Evolutionary conservation across 1,284 basidiomycete genomes (phyloP), one percentile per base, ranked within the genome.

Genomic region (Moesziomyces antarcticus): DNA sequence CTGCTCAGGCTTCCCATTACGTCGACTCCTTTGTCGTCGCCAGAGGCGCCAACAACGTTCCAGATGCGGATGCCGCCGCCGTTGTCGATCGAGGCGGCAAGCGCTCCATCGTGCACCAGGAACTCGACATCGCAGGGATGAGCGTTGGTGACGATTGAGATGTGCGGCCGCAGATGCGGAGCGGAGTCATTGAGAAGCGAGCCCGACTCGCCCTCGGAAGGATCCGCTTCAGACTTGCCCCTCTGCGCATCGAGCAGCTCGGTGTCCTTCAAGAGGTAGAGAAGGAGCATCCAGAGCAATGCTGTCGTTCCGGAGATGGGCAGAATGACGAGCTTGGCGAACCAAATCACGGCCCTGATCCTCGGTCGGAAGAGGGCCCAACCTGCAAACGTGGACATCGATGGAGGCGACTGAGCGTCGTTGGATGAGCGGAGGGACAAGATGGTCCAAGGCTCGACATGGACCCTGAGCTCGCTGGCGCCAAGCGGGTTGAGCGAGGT

Each of bases 191-290:
- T 76, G 60, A 85, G 82, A 46, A 86, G 77, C 6, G 57, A 81
- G 1, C 82, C 75, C 37, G 45, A 53, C n/a, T 47, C 46, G n/a
- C 21, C 37, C 20, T 64, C 71, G 27, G 62, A 59, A 21, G 62
- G 58, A 37, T 75, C 68, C 2, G 64, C 55, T 20, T 63, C 57
- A 42, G 52, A 88, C 88, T 14, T 86, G 85, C 49, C 88, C 86
- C 82, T 88, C 45, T 94, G 93, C 5, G 91, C 91, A 78, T 95
- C 94, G 16, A 97, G 88, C 2, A 94, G 88, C 66, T 98, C 94
- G 0, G 93, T 90, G 73, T 97, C 91, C 85, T 96, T 96, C 62
- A 97, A 87, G 1, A 99, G 87, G 82, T 95, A 95, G n/a, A 93
- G 87, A 14, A 97, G 86, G 21, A 98, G 85, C 9, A 88, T 87